Evolutionary conservation across 495 filamentous ascomycete species (phyloP).

Genomic region (Hypoxylon fragiforme): DNA sequence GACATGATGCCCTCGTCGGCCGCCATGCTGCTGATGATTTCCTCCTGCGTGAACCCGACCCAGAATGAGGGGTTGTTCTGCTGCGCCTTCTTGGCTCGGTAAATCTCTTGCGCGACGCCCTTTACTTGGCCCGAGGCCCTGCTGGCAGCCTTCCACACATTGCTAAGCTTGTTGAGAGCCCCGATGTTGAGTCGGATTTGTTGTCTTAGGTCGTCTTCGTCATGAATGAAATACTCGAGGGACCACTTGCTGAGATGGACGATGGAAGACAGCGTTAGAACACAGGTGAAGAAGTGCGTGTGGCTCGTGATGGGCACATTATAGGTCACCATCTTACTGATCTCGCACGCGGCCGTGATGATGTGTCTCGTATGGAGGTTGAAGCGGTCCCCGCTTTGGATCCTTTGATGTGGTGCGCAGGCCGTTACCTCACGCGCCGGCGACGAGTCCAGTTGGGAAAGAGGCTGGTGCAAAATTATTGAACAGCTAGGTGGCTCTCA

Average conservation of each 20-base stretch:
- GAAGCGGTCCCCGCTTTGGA: constrained; percentile 59
- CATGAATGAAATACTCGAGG: constrained; percentile 52
- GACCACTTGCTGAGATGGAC: constrained; percentile 66
- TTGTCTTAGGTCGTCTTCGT: constrained; percentile 75
- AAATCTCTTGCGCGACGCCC: constrained; percentile 68
- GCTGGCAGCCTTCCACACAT: constrained; percentile 77
- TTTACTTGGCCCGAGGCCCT: constrained; percentile 74
- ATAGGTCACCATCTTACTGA: constrained; percentile 77
- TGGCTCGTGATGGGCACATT: constrained; percentile 72
- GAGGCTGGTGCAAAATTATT: constrained; percentile 75
- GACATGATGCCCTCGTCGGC: constrained; percentile 59
- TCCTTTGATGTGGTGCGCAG: constrained; percentile 58
- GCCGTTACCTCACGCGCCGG: constrained; percentile 57
- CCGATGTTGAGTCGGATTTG: constrained; percentile 81
- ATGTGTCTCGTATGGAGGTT: constrained; percentile 80
- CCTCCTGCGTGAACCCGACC: constrained; percentile 56
- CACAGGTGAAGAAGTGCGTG: constrained; percentile 88
- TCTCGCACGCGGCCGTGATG: constrained; percentile 73
- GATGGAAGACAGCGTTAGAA: constrained; percentile 69
- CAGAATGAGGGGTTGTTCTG: constrained; percentile 55
- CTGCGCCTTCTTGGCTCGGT: constrained; percentile 58
- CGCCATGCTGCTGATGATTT: constrained; percentile 57
- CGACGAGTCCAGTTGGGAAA: constrained; percentile 61
- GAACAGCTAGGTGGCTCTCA: too few species aligned
- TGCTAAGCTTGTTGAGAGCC: constrained; percentile 71